phyloP scores from a whole-genome alignment of 1,284 basidiomycete genomes.

The Heterobasidion occidentale region DNA sequence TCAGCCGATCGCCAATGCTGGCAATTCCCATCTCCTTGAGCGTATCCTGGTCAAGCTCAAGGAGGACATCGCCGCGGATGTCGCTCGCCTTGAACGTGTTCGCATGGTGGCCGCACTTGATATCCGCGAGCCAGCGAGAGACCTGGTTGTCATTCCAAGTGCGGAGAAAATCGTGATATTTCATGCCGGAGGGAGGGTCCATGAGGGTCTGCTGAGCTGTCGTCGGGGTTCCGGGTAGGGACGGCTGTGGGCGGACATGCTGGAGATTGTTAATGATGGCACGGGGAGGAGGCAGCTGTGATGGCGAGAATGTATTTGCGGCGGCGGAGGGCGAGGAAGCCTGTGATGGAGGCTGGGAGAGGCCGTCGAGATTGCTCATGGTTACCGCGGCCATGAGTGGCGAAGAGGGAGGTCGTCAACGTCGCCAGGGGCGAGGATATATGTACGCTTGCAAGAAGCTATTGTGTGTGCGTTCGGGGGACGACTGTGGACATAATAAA shows the following conservation, averaged over 20 bases:
- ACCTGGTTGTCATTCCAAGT: conserved; percentile 68
- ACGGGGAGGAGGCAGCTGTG: conserved; percentile 11
- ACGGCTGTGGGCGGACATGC: conserved; percentile 11
- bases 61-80: conserved; percentile 80
- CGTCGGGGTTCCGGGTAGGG: conserved; percentile 33
- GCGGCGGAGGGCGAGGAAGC: conserved; percentile 49
- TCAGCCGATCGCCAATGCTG: conserved; percentile 85
- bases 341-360: conserved; percentile 32
- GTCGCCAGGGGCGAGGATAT: not conserved
- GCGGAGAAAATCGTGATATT: conserved; percentile 55
- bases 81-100: conserved; percentile 75
- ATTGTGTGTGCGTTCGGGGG: too few relatives aligned
- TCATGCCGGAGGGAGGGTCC: conserved; percentile 50
- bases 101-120: conserved; percentile 67
- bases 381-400: conserved; percentile 33
- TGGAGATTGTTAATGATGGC: conserved; percentile 5
- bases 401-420: not conserved
- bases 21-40: conserved; percentile 84
- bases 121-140: conserved; percentile 62
- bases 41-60: conserved; percentile 81
- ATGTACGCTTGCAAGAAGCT: too few relatives aligned
- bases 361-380: conserved; percentile 27
- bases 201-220: conserved; percentile 23
- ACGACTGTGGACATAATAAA: too few relatives aligned
- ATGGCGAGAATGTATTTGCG: conserved; percentile 28